phyloP scores from a whole-genome alignment of 2,329 filamentous ascomycete genomes.

The Aspergillus pseudoterreus region DNA sequence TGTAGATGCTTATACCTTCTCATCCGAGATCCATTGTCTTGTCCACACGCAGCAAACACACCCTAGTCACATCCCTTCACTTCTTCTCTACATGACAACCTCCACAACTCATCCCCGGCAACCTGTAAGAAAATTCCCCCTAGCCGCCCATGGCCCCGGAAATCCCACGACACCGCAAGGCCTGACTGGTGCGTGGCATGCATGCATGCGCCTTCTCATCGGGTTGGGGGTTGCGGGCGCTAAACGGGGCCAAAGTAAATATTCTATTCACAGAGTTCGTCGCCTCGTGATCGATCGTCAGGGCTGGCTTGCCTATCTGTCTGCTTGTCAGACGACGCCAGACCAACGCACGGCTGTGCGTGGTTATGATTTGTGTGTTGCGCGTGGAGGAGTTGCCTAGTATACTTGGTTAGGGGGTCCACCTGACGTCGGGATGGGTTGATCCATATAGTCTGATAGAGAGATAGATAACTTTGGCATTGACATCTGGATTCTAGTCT shows the following conservation, averaged over 20 bases:
- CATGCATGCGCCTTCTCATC: conserved; percentile 1
- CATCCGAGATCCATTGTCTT: too few species aligned
- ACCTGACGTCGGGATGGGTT: too few species aligned
- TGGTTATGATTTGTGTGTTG: not conserved
- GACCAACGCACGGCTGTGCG: not conserved
- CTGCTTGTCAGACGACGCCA: conserved; percentile 5
- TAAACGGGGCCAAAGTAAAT: not conserved
- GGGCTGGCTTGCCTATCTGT: not conserved
- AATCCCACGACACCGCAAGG: conserved; percentile 6
- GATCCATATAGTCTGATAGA: too few species aligned
- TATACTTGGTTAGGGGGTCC: too few species aligned
- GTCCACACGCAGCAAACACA: too few species aligned
- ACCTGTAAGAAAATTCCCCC: conserved; percentile 12
- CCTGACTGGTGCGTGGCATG: conserved; percentile 7
- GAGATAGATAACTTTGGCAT: not conserved
- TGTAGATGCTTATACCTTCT: too few species aligned
- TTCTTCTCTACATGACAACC: too few species aligned
- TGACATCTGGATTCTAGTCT: not conserved
- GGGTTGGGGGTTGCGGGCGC: not conserved
- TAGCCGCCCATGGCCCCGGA: conserved; percentile 19
- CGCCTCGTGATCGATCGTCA: conserved; percentile 11
- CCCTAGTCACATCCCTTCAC: too few species aligned
- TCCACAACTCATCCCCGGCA: not conserved
- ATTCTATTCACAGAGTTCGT: not conserved
- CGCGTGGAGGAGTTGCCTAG: not conserved